phyloP scores from a whole-genome alignment of 2,329 filamentous ascomycete species.

The Stenocarpella maydis region DNA sequence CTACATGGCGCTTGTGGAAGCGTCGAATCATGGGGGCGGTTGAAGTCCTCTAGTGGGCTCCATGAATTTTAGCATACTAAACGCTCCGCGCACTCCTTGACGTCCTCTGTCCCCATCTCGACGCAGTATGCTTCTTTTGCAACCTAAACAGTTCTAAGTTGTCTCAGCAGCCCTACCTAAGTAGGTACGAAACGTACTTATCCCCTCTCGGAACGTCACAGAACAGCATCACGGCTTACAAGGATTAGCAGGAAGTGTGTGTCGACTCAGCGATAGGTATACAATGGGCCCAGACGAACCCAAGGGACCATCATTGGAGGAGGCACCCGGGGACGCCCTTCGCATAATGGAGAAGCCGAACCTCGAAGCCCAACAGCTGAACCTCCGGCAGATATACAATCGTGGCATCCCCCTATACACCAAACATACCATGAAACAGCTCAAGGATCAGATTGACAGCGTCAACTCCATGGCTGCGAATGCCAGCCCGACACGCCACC shows the following conservation, averaged over 20 bases:
- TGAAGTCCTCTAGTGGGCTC: constrained; percentile 8
- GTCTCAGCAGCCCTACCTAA: constrained; percentile 5
- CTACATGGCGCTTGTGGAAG: constrained; percentile 4
- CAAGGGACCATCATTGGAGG: no score
- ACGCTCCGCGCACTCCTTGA: neutral
- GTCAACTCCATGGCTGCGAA: neutral
- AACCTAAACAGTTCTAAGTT: neutral
- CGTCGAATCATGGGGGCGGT: neutral
- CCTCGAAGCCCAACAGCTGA: neutral
- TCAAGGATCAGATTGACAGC: neutral
- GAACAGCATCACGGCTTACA: neutral
- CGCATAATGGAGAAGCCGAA: neutral
- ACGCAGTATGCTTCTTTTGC: constrained; percentile 7
- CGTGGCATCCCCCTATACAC: neutral
- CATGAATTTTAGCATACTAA: neutral
- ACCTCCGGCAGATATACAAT: neutral
- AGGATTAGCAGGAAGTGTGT: neutral
- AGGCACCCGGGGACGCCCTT: neutral
- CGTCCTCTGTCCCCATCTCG: neutral
- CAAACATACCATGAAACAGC: neutral
- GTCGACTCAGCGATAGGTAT: no score
- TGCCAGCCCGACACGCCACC: neutral
- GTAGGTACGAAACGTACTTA: neutral
- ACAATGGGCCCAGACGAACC: neutral
- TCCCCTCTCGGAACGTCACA: no score